These are phyloP conservation scores for Dryadomyces sulphureus DNA, from an alignment of 2,329 filamentous ascomycete species.

Conservation along the genomic window DNA sequence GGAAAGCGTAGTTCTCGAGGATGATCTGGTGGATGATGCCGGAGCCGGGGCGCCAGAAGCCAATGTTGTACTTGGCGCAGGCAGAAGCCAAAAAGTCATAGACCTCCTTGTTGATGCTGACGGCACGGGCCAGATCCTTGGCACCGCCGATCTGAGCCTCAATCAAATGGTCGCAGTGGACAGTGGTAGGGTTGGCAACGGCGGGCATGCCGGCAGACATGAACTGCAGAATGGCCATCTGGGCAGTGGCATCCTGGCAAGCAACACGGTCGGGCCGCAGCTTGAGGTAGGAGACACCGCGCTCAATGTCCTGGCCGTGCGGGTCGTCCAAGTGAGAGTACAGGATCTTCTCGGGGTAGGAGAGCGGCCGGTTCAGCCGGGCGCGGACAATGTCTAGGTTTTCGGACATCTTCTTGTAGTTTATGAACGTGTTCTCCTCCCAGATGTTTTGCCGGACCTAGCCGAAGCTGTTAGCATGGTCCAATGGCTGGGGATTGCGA, in stretches of 20 bases:
- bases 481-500: no score
- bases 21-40: constrained; percentile 98
- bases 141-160: constrained; percentile 87
- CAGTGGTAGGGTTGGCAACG: constrained; percentile 85
- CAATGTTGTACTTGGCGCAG: constrained; percentile 99
- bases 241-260: constrained; percentile 97
- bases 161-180: constrained; percentile 99
- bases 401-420: constrained; percentile 99
- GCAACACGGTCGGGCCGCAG: constrained; percentile 94
- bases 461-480: neutral
- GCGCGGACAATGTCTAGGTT: constrained; percentile 82
- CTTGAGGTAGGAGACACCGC: constrained; percentile 90
- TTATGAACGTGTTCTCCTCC: constrained; percentile 95
- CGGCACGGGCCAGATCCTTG: constrained; percentile 84
- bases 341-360: constrained; percentile 94
- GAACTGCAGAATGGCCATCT: constrained; percentile 99
- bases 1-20: constrained; percentile 93
- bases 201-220: constrained; percentile 97
- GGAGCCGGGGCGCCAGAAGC: constrained; percentile 93
- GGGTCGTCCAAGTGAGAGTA: constrained; percentile 98
- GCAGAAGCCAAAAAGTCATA: constrained; percentile 92
- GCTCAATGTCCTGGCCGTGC: constrained; percentile 89
- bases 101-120: constrained; percentile 96
- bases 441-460: constrained; percentile 88
- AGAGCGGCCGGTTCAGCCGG: constrained; percentile 84